Percentiles rank a stretch among this genome's conserved stretches.
These are phyloP conservation scores for Podospora tetraspora DNA, from an alignment of 495 filamentous ascomycete species.

Conservation along the genomic window DNA sequence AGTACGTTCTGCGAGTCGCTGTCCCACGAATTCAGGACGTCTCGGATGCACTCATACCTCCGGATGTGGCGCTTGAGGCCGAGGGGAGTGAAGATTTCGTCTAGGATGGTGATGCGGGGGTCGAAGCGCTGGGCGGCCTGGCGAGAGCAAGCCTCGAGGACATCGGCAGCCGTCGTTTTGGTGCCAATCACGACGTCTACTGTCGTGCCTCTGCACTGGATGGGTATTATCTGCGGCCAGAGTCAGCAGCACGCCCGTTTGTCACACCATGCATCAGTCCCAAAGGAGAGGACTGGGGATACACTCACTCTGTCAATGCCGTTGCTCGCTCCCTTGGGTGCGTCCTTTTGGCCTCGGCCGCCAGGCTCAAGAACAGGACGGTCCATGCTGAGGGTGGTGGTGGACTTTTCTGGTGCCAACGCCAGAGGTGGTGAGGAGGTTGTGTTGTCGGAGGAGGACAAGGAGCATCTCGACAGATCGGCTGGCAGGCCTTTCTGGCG, in stretches of 20 bases:
- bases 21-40: conserved; percentile 92
- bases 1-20: conserved; percentile 66
- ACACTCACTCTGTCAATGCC: conserved; percentile 62
- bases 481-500: conserved; percentile 13
- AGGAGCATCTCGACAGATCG: conserved; percentile 9
- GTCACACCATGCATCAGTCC: conserved; percentile 1
- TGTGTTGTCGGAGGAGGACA: conserved; percentile 9
- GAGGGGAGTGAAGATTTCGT: conserved; percentile 68
- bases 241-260: neutral
- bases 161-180: conserved; percentile 66
- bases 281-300: neutral
- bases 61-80: conserved; percentile 83
- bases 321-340: conserved; percentile 79
- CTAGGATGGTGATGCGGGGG: conserved; percentile 55
- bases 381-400: conserved; percentile 18
- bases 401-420: conserved; percentile 17
- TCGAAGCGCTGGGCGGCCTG: conserved; percentile 49
- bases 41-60: conserved; percentile 78
- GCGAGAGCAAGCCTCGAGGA: conserved; percentile 56
- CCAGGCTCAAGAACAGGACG: conserved; percentile 29
- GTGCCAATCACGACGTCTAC: conserved; percentile 63
- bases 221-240: conserved; percentile 49
- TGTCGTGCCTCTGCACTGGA: conserved; percentile 59
- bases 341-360: conserved; percentile 56
- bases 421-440: conserved; percentile 18